Evolutionary conservation across 2,329 filamentous ascomycete genomes (phyloP).

Genomic region (Stachybotrys echinatus): DNA sequence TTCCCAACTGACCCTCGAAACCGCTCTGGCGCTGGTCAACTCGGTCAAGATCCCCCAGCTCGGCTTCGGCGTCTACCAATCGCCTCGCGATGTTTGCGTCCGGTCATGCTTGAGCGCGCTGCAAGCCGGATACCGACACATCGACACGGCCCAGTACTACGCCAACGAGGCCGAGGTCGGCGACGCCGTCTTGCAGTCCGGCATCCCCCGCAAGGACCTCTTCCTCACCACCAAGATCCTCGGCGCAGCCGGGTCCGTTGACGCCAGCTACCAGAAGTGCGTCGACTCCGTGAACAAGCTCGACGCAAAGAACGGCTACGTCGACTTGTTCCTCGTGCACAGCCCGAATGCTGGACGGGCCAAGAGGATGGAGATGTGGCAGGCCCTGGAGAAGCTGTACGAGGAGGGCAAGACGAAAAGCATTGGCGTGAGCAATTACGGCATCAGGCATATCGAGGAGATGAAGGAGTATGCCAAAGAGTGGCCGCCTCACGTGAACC

Average conservation of each 20-base stretch:
- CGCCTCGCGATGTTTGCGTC: slow-evolving; percentile 45
- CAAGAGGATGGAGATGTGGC: slow-evolving; percentile 59
- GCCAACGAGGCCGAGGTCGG: slow-evolving; percentile 40
- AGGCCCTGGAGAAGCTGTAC: slow-evolving; percentile 56
- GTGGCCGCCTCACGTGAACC: slow-evolving; percentile 65
- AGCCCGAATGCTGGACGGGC: slow-evolving; percentile 50
- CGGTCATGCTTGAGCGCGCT: slow-evolving; percentile 52
- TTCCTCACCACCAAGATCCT: slow-evolving; percentile 52
- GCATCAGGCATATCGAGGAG: slow-evolving; percentile 61
- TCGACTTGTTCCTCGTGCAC: slow-evolving; percentile 67
- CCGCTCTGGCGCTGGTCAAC: slow-evolving; percentile 16
- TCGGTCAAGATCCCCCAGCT: slow-evolving; percentile 50
- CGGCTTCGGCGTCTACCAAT: slow-evolving; percentile 66
- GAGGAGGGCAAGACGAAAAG: slow-evolving; percentile 54
- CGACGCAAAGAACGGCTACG: slow-evolving; percentile 49
- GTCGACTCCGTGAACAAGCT: slow-evolving; percentile 59
- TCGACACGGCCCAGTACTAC: slow-evolving; percentile 38
- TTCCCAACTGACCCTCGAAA: slow-evolving; percentile 8
- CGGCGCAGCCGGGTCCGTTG: slow-evolving; percentile 36
- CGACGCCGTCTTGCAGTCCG: slow-evolving; percentile 38
- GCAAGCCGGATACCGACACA: slow-evolving; percentile 49
- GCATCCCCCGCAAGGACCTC: slow-evolving; percentile 38
- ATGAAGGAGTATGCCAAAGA: slow-evolving; percentile 56
- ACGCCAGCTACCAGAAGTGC: slow-evolving; percentile 54
- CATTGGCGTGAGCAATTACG: slow-evolving; percentile 70